phyloP scores from a whole-genome alignment of 2,329 filamentous ascomycete genomes.

The Neobulgaria alba region DNA sequence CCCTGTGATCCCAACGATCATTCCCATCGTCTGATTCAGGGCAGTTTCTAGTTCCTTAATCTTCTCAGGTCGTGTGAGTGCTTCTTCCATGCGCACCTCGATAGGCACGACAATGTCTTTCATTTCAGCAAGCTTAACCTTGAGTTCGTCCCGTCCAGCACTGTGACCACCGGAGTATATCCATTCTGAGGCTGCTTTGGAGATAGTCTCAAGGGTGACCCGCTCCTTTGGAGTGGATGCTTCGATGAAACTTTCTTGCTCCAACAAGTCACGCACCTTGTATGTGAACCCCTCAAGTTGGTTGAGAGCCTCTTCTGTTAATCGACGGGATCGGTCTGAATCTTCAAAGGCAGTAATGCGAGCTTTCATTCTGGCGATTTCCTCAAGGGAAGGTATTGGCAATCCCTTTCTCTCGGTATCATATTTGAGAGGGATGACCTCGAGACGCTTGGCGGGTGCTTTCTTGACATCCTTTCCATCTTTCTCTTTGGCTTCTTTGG shows the following conservation, averaged over 20 bases:
- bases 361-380: conserved; percentile 35
- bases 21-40: conserved; percentile 62
- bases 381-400: conserved; percentile 21
- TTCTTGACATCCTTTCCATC: conserved; percentile 16
- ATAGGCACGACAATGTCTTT: conserved; percentile 72
- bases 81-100: conserved; percentile 65
- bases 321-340: conserved; percentile 69
- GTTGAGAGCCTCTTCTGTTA: conserved; percentile 82
- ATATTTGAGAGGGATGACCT: conserved; percentile 27
- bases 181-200: conserved; percentile 73
- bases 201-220: conserved; percentile 55
- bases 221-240: conserved; percentile 64
- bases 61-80: conserved; percentile 59
- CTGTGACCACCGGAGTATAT: conserved; percentile 78
- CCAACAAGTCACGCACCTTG: conserved; percentile 72
- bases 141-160: conserved; percentile 66
- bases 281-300: conserved; percentile 93
- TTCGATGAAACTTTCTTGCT: conserved; percentile 64
- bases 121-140: conserved; percentile 66
- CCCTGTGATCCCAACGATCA: conserved; percentile 60
- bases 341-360: conserved; percentile 76
- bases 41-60: conserved; percentile 59
- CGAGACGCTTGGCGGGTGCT: conserved; percentile 25
- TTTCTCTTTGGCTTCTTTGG: conserved; percentile 20
- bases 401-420: conserved; percentile 21